phyloP scores from a whole-genome alignment of 352 stramenopile species.

The Pythium folliculosum region DNA sequence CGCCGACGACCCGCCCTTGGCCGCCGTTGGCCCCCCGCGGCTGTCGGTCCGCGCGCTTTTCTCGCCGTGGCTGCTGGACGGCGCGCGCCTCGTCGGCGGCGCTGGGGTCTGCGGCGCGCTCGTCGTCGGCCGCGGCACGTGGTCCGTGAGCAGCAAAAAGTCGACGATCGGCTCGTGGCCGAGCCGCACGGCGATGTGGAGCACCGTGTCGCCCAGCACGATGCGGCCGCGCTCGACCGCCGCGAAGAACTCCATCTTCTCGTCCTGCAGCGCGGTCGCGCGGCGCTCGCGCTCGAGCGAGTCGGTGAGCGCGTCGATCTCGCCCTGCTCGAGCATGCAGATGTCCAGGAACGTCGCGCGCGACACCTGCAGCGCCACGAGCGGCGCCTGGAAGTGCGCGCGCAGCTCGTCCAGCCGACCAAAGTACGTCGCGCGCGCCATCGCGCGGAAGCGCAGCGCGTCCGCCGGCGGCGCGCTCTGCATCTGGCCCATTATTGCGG shows the following conservation, averaged over 20 bases:
- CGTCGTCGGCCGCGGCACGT: slow-evolving; percentile 18
- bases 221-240: slow-evolving; percentile 58
- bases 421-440: slow-evolving; percentile 44
- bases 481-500: slow-evolving; percentile 48
- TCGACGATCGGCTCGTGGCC: slow-evolving; percentile 53
- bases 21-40: too few relatives aligned
- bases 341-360: slow-evolving; percentile 78
- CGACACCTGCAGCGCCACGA: slow-evolving; percentile 69
- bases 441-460: slow-evolving; percentile 56
- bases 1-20: background rate
- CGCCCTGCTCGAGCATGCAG: slow-evolving; percentile 57
- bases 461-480: slow-evolving; percentile 55
- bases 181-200: slow-evolving; percentile 70
- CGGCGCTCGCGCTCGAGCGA: slow-evolving; percentile 55
- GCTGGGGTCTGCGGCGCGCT: background rate
- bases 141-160: slow-evolving; percentile 66
- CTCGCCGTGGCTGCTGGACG: slow-evolving; percentile 6
- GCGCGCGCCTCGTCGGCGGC: slow-evolving; percentile 12
- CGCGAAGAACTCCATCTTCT: slow-evolving; percentile 80
- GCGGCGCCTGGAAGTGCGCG: slow-evolving; percentile 39
- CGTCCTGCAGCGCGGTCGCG: slow-evolving; percentile 51
- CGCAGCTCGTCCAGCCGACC: slow-evolving; percentile 48
- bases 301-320: slow-evolving; percentile 60
- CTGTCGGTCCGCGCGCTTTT: background rate
- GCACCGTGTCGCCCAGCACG: slow-evolving; percentile 67